Evolutionary conservation across 106 monocot genomes (phyloP), one percentile per base, ranked within the genome.

Genomic region (Gastrodia elata): DNA sequence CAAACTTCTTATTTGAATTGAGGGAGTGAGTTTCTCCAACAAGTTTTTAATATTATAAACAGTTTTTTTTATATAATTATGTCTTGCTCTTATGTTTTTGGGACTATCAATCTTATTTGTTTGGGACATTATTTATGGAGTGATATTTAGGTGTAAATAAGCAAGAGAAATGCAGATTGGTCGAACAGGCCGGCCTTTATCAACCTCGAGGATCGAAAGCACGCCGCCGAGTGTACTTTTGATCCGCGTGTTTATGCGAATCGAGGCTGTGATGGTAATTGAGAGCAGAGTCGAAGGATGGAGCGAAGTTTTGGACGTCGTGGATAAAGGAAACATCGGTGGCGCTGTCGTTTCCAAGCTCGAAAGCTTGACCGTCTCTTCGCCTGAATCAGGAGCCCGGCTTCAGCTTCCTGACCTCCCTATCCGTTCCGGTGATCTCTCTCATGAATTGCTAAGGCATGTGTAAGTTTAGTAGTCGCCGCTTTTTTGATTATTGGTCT

Each of bases 261-360:
- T 38, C 36, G 39, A 34, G 24, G 39, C 67, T 20, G 26, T 25
- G 40, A 39, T 69, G 39, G 24, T 2, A 22, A 25, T 10, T 40
- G 69, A 25, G n/a, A n/a, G n/a, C 39, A 6, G 40, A 6, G 59
- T 26, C n/a, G 77, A 64, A 27, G 52, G 25, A n/a, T 87, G 85
- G 93, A 85, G 78, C 70, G 83, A 83, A 20, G 82, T 90, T 9
- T 85, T 90, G 65, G 85, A 89, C 57, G 75, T 89, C 6, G 73
- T 84, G 16, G 92, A 89, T 38, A 13, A 18, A 28, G 87, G 85
- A 6, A 85, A 87, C 73, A 71, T 85, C 20, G 87, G 85, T 3
- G 83, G 75, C 38, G 89, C 83, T 14, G 56, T 87, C 52, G 58
- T 78, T 28, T 65, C 80, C 16, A 38, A 69, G 30, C 75, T 77